These are phyloP conservation scores for Amanita fuliginea DNA, from an alignment of 768 basidiomycete genomes.

Conservation along the genomic window DNA sequence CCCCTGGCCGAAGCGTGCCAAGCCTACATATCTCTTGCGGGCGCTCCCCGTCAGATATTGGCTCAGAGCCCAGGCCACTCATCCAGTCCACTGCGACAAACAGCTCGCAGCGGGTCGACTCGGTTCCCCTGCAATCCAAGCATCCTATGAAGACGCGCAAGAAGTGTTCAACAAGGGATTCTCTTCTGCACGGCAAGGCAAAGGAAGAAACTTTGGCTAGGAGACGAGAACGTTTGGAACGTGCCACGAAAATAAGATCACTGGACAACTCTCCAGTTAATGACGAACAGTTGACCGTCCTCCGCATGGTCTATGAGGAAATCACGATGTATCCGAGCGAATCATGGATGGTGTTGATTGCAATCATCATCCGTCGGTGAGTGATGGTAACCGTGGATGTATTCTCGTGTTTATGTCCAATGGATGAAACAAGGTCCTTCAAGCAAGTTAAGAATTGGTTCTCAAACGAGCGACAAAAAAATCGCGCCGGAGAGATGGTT, in stretches of 20 bases:
- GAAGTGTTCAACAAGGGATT: conserved; percentile 14
- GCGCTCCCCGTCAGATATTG: conserved; percentile 11
- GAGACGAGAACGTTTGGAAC: conserved; percentile 23
- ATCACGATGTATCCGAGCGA: conserved; percentile 57
- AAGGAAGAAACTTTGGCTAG: conserved; percentile 21
- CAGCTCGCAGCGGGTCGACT: conserved; percentile 9
- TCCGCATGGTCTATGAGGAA: conserved; percentile 54
- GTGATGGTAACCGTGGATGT: conserved; percentile 8
- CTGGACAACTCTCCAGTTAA: conserved; percentile 48
- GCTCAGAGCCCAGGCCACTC: conserved; percentile 15
- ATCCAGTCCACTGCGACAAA: conserved; percentile 20
- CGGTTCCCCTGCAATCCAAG: conserved; percentile 14
- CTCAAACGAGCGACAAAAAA: conserved; percentile 48
- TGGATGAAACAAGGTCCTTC: conserved; percentile 28
- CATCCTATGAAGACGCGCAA: conserved; percentile 17
- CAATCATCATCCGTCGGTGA: conserved; percentile 45
- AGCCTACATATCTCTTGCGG: conserved; percentile 18
- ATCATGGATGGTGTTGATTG: conserved; percentile 48
- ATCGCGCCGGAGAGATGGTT: conserved; percentile 28
- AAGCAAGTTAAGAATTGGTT: conserved; percentile 62
- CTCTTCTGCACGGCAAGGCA: conserved; percentile 16
- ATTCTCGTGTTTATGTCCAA: conserved; percentile 3
- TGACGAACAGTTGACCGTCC: conserved; percentile 42
- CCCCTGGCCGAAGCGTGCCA: conserved; percentile 14
- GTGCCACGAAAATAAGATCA: conserved; percentile 29